Conservation (phyloP, 208 protist genomes). For the Herpetomonas tarakana region DNA sequence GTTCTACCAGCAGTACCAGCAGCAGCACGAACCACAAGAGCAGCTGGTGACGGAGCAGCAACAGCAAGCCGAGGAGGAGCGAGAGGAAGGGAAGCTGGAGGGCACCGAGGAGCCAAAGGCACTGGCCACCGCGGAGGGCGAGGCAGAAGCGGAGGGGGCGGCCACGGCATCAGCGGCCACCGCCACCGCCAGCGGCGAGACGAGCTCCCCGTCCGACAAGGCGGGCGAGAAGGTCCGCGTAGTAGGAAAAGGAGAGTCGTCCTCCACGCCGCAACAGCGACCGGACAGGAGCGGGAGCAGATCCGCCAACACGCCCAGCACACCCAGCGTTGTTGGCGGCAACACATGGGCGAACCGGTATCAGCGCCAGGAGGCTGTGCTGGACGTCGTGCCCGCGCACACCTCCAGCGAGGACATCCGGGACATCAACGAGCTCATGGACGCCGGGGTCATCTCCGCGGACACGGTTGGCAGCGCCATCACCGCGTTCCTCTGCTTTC, state of each 20-base stretch:
- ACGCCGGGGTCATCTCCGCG: conserved; percentile 38
- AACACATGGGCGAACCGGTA: background rate
- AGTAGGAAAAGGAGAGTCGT: too few relatives aligned
- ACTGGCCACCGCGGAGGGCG: background rate
- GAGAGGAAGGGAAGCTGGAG: background rate
- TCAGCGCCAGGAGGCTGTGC: conserved; percentile 37
- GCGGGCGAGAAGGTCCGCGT: background rate
- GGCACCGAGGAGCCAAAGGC: too few relatives aligned
- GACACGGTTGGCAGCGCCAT: conserved; percentile 13
- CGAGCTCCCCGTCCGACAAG: background rate
- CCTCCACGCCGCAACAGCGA: background rate
- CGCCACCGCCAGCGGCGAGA: background rate
- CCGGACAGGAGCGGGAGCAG: background rate
- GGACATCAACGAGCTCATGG: conserved; percentile 62
- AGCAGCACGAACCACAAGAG: background rate
- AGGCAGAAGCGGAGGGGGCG: too few relatives aligned
- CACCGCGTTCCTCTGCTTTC: conserved; percentile 41
- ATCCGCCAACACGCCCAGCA: background rate
- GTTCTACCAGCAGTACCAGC: background rate
- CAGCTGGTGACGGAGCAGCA: background rate
- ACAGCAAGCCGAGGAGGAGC: conserved; percentile 1
- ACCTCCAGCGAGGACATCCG: conserved; percentile 43
- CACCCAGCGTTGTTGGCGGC: background rate
- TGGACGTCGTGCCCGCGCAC: conserved; percentile 34
- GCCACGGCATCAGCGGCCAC: background rate